A percentile compares a stretch with the other conserved stretches of the same genome.
Conservation (phyloP, 768 basidiomycete species). For the Paxillus rubicundulus region DNA sequence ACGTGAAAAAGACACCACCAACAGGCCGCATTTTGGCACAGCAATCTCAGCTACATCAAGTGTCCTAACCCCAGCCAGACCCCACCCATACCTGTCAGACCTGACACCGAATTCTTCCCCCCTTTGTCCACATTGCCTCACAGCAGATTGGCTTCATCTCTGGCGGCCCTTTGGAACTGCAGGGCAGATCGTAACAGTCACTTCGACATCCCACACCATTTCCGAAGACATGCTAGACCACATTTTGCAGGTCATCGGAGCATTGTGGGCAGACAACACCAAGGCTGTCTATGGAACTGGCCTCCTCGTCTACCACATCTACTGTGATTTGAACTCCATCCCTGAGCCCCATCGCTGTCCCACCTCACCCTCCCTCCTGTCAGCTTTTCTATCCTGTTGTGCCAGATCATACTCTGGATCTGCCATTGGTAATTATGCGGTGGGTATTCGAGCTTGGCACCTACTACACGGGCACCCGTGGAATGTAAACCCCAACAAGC, state of each 20-base stretch:
- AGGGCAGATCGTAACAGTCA: neutral
- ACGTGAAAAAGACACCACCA: neutral
- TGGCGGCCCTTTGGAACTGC: neutral
- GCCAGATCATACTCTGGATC: conserved; percentile 34
- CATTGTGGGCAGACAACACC: conserved; percentile 32
- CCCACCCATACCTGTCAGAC: neutral
- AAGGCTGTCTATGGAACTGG: conserved; percentile 34
- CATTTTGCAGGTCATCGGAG: conserved; percentile 21
- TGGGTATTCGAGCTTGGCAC: conserved; percentile 45
- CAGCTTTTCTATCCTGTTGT: conserved; percentile 28
- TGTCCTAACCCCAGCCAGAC: neutral
- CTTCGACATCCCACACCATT: too few relatives aligned
- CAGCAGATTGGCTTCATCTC: too few relatives aligned
- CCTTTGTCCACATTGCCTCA: neutral
- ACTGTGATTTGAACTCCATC: conserved; percentile 31
- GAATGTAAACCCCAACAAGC: conserved; percentile 23
- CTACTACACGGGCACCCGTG: conserved; percentile 39
- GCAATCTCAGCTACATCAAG: neutral
- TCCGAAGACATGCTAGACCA: conserved; percentile 5
- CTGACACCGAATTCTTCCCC: neutral
- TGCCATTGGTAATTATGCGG: conserved; percentile 22
- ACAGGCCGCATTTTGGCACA: too few relatives aligned
- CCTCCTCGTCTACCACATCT: conserved; percentile 38
- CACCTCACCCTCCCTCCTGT: conserved; percentile 20
- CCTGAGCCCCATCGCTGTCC: conserved; percentile 36